A percentile compares a stretch with the other conserved stretches of the same genome.
These are phyloP conservation scores for Monosporascus sp. DNA, from an alignment of 2,329 filamentous ascomycete species.

Conservation along the genomic window DNA sequence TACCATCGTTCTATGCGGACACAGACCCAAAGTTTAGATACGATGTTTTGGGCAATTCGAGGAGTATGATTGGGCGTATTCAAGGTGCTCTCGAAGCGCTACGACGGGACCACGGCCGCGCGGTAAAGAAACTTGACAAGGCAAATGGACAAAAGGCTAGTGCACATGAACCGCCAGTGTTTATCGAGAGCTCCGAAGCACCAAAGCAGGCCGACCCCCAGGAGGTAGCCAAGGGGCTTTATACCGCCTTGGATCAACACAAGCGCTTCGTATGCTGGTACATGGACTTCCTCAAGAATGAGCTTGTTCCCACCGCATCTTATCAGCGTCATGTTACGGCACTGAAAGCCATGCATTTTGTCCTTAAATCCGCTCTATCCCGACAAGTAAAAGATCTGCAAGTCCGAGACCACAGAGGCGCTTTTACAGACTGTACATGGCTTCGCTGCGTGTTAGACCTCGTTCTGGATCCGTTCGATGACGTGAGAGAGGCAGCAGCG, in stretches of 20 bases:
- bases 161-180: neutral
- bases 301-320: slow-evolving; percentile 75
- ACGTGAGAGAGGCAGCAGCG: slow-evolving; percentile 64
- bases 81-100: slow-evolving; percentile 60
- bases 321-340: slow-evolving; percentile 87
- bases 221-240: slow-evolving; percentile 17
- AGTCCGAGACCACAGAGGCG: slow-evolving; percentile 34
- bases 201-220: slow-evolving; percentile 5
- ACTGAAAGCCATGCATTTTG: slow-evolving; percentile 62
- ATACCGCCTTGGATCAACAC: slow-evolving; percentile 44
- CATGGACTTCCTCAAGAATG: slow-evolving; percentile 62
- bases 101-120: slow-evolving; percentile 28
- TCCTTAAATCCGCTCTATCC: slow-evolving; percentile 51
- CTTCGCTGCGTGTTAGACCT: slow-evolving; percentile 69
- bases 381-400: slow-evolving; percentile 41
- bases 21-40: slow-evolving; percentile 82
- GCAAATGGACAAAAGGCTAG: neutral
- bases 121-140: slow-evolving; percentile 27
- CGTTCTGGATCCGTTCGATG: slow-evolving; percentile 86
- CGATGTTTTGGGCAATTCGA: slow-evolving; percentile 69
- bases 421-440: slow-evolving; percentile 43
- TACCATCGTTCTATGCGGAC: slow-evolving; percentile 74
- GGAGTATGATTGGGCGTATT: slow-evolving; percentile 72
- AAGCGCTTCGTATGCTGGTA: slow-evolving; percentile 71
- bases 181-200: slow-evolving; percentile 2